Evolutionary conservation across 1,284 basidiomycete genomes (phyloP).

Genomic region (Ceratobasidium sp.): DNA sequence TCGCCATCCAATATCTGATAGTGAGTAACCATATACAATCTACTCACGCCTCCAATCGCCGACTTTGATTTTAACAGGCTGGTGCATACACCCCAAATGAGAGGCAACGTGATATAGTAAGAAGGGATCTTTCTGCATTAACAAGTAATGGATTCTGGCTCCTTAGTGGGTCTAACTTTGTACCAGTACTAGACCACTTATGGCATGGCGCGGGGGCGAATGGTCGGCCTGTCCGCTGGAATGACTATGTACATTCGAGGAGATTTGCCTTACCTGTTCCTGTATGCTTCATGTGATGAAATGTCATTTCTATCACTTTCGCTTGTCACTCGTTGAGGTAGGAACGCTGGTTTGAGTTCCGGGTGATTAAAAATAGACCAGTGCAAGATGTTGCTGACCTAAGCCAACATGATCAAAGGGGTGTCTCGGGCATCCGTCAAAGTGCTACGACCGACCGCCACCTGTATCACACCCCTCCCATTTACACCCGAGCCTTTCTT

Average conservation of each 20-base stretch:
- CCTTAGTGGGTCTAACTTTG: neutral
- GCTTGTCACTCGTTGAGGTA: too few species aligned
- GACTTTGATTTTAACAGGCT: neutral
- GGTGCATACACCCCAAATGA: slow-evolving; percentile 14
- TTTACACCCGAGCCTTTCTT: too few species aligned
- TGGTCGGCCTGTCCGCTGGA: neutral
- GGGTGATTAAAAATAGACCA: too few species aligned
- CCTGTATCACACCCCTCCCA: too few species aligned
- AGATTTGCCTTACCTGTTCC: neutral
- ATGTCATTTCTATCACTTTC: too few species aligned
- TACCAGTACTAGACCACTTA: slow-evolving; percentile 8
- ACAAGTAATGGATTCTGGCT: neutral
- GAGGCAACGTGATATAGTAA: neutral
- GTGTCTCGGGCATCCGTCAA: too few species aligned
- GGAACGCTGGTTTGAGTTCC: too few species aligned
- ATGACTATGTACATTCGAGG: slow-evolving; percentile 2
- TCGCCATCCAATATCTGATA: slow-evolving; percentile 1
- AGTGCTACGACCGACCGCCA: too few species aligned
- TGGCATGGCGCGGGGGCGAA: slow-evolving; percentile 5
- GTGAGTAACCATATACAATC: neutral
- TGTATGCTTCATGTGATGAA: too few species aligned
- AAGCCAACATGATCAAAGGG: too few species aligned
- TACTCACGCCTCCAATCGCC: neutral
- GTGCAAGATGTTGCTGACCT: too few species aligned
- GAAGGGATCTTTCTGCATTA: neutral